Evolutionary conservation across 179 eudicot species (phyloP).

Genomic region (Heliamphora pulchella): DNA sequence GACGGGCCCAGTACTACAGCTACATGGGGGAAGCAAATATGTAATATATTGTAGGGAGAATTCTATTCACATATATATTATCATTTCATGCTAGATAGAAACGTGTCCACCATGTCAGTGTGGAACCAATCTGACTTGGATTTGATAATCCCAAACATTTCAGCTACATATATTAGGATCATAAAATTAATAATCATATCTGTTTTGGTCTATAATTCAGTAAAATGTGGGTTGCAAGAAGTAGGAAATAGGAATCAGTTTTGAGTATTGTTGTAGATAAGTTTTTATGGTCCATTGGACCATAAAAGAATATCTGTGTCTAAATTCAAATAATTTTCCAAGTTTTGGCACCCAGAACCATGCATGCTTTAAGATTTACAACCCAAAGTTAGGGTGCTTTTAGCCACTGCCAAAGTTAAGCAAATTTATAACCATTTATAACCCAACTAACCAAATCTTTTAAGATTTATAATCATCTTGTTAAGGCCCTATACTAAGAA

Average conservation of each 20-base stretch:
- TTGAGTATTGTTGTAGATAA: neutral
- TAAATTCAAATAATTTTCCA: neutral
- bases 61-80: neutral
- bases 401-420: neutral
- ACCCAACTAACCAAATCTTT: no score
- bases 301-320: neutral
- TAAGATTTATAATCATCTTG: no score
- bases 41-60: neutral
- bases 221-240: no score
- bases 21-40: neutral
- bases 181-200: neutral
- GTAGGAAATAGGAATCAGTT: neutral
- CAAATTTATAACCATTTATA: no score
- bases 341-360: slow-evolving; percentile 4
- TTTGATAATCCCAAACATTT: neutral
- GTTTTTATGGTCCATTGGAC: neutral
- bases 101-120: neutral
- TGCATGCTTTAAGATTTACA: neutral
- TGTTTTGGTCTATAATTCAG: neutral
- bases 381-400: neutral
- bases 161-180: neutral
- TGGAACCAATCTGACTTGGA: neutral
- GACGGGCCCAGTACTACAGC: neutral
- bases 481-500: neutral
- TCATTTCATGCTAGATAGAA: neutral